Evolutionary conservation across 352 stramenopile genomes (phyloP), one percentile per base, ranked within the genome.

Genomic region (Halophytophthora polymorphica): DNA sequence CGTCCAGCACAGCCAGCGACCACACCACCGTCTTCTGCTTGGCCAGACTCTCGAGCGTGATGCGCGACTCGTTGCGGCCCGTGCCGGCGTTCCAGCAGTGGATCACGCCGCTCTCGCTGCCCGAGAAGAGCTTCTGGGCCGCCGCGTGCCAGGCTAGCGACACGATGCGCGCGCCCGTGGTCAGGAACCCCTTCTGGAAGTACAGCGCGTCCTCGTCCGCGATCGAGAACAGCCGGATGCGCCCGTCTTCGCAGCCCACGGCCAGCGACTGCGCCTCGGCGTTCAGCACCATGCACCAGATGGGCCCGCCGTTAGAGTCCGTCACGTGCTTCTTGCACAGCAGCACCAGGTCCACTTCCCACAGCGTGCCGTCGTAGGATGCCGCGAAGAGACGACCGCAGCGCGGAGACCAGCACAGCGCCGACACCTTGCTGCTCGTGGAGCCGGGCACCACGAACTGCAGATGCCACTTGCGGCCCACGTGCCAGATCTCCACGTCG

Each of bases 221-320:
- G 46, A 89, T 88, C 31, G 78, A 83, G 50, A 97, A 97, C 21
- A 97, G 56, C 14, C 86, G 84, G n/a, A 96, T 83, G 58, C 83
- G 76, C 33, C 90, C 90, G 53, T 97, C 88, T 49, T 97, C 90
- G 45, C 88, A 96, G 41, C 87, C 90, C 6, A 96, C 71, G 2
- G 87, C 90, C 19, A 96, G 58, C 25, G 81, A 50, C 46, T 87
- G 68, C 10, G 61, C 59, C 10, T 62, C 49, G n/a, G 70, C 41
- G 51, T 93, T 74, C 49, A 91, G 63, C 5, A 73, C 77, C 77
- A 97, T 86, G 58, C 77, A 88, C 88, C 88, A 97, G 40, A 95
- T 77, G 28, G 88, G 73, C 1, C 90, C 88, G 29, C 88, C 88
- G 58, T 95, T 96, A 29, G 82, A 90, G 55, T 97, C 86, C 45